Evolutionary conservation across 2,329 filamentous ascomycete genomes (phyloP), one percentile per base, ranked within the genome.

Genomic region (Beauveria australis): DNA sequence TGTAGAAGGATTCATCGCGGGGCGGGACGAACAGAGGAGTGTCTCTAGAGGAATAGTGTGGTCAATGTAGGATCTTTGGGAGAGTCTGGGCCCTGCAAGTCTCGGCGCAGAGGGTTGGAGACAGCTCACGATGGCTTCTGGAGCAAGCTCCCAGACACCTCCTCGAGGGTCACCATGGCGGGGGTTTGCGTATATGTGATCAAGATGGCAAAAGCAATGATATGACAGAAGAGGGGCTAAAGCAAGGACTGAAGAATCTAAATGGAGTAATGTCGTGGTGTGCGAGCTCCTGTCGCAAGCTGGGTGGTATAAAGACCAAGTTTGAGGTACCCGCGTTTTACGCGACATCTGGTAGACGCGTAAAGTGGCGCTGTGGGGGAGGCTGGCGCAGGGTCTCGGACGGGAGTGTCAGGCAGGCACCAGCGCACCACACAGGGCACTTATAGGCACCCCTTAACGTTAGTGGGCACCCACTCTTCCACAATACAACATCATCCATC

Each of bases 1-100:
- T 87, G 78, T 97, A 97, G 60, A 71, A 70, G 9, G 81, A 81
- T 65, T 78, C 66, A 52, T 73, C 77, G 60, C 88, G 86, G 53
- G 83, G 76, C 24, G 82, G 74, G 16, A 73, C 67, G 37, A 73
- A 66, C 33, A 73, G 72, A 47, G 71, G 67, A 61, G 75, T 66
- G 65, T 75, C 64, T 64, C 70, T 74, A 56, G 41, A 22, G 4
- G 4, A 33, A 26, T 6, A 24, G 6, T 0, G 9, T 18, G 43
- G 10, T 49, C 5, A 49, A 58, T 30, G 14, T 22, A 2, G 14
- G 47, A 3, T 52, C 22, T 33, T 33, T 22, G 14, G 3, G 9
- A 12, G 14, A 33, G 22, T 49, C 18, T 28, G n/a, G 5, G 33
- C 44, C 28, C 14, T 18, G 44, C 8, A 28, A 40, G 7, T 16